Base-by-base conservation (phyloP, 2,329 filamentous ascomycete genomes). In the Trichoderma sp. region DNA sequence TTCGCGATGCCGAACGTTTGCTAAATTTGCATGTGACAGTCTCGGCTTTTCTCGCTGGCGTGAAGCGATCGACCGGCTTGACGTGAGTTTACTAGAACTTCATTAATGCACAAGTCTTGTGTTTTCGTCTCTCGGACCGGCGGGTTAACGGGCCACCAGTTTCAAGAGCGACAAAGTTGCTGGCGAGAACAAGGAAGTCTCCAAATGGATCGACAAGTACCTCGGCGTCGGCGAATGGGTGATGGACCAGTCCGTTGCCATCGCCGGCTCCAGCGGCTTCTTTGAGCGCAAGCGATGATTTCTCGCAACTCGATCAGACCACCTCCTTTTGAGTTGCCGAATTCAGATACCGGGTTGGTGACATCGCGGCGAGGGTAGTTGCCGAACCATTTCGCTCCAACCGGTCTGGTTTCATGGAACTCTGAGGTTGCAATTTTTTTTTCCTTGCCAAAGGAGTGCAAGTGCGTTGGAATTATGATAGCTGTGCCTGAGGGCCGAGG, bases 31-130 rank as follows among this genome's bases (percentile, higher is more conserved):
- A 53, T 64, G 67, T 26, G 62, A 28, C 73, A 97, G 93, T 99
- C 82, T 99, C 96, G 78, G 93, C 96, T 74, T 95, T 98, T 82
- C 91, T 99, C 76, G 96, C 96, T 50, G 96, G 96, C 79, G 95
- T 99, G 86, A 97, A 97, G 85, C 94, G 96, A 77, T 98, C 95
- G 75, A 98, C 96, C 73, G 96, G 96, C 79, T 88, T 99, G 84
- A 98, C 95, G 96, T 99, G 93, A 89, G 93, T 92, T 76, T 73
- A n/a, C 23, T 32, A 28, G 26, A 36, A 6, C 11, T 57, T 53
- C 13, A 17, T 23, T 28, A 8, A 53, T 30, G n/a, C 17, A 23
- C 32, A 43, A 32, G 8, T 11, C 1, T 47, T 55, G n/a, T 39
- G 36, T 7, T 26, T 55, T 34, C 53, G 6, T 28, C 59, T 20